phyloP scores from a whole-genome alignment of 192 early-diverging fungal species.

The Lunasporangiospora selenospora region DNA sequence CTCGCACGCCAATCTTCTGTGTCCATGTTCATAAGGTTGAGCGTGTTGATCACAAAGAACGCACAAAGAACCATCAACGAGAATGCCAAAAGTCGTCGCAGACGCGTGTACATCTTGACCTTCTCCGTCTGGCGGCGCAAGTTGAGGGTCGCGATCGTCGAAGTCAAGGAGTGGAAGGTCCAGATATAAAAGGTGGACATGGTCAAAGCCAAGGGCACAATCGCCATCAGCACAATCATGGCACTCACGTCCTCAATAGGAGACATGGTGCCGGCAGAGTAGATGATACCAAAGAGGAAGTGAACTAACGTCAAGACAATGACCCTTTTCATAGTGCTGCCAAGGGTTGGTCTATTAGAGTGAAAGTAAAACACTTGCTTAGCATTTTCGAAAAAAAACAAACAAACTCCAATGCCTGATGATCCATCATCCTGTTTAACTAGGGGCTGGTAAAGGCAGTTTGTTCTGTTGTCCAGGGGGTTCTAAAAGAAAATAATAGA shows the following conservation, averaged over 20 bases:
- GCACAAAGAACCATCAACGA: conserved; percentile 74
- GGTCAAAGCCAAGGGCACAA: conserved; percentile 86
- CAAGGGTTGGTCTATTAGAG: conserved; percentile 78
- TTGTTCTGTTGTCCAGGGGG: neutral
- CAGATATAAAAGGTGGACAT: conserved; percentile 97
- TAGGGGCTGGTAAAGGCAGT: no score
- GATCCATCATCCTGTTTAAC: no score
- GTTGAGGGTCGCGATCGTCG: conserved; percentile 80
- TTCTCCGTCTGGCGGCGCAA: conserved; percentile 88
- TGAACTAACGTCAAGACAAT: conserved; percentile 78
- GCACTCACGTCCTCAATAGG: conserved; percentile 70
- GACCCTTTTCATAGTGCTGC: conserved; percentile 89
- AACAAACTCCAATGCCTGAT: neutral
- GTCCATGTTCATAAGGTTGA: conserved; percentile 74
- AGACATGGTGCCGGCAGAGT: conserved; percentile 82
- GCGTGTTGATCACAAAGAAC: conserved; percentile 86
- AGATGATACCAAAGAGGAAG: conserved; percentile 89
- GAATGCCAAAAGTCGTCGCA: conserved; percentile 81
- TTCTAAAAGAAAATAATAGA: neutral
- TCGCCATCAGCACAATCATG: conserved; percentile 77
- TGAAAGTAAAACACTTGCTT: neutral
- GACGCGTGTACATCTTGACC: conserved; percentile 85
- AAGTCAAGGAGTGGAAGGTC: conserved; percentile 83
- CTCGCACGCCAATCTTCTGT: conserved; percentile 69
- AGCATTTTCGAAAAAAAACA: neutral